Evolutionary conservation across 1,284 basidiomycete genomes (phyloP), one percentile per base, ranked within the genome.

Genomic region (Ceratobasidium sp.): DNA sequence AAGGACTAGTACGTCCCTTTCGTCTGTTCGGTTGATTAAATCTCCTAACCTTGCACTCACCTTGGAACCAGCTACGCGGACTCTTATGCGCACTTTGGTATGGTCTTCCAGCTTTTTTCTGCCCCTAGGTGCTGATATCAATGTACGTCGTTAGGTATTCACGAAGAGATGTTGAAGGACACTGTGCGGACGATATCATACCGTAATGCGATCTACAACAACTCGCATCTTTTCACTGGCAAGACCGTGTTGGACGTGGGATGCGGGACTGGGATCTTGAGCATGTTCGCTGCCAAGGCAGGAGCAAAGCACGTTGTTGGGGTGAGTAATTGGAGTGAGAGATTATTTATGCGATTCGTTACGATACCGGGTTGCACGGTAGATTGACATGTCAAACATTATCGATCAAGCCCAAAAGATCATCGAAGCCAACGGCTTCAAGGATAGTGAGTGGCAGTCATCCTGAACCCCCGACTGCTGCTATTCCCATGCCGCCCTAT

Each of bases 381-480:
- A 94, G 92, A 96, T 99, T 81, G 97, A 99, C 83, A 99, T 99
- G 97, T 98, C 95, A 76, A 98, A 99, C 84, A 99, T 99, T 83
- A 93, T 98, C 80, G 96, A 98, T 83, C 96, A 99, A 84, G 97
- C 97, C 6, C 88, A 91, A 84, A 96, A 95, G 83, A 99, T 99
- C 77, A 89, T 98, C 76, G 91, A 95, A 77, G 92, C 94, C 18
- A 99, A 99, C 78, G 96, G 96, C 62, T 97, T 98, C 85, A 88
- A 89, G 82, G 91, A 98, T 80, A 92, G 94, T 96, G 76, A 77
- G 93, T 87, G 9, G 11, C 18, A 16, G 40, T 63, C 72, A 30
- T 61, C 44, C 3, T 53, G 25, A 28, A 28, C 18, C n/a, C 12
- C 48, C 0, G 36, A n/a, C 33, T 42, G 11, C 46, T 33, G 9